Base-by-base conservation (phyloP, 768 basidiomycete species). In the Kondoa subrosea region DNA sequence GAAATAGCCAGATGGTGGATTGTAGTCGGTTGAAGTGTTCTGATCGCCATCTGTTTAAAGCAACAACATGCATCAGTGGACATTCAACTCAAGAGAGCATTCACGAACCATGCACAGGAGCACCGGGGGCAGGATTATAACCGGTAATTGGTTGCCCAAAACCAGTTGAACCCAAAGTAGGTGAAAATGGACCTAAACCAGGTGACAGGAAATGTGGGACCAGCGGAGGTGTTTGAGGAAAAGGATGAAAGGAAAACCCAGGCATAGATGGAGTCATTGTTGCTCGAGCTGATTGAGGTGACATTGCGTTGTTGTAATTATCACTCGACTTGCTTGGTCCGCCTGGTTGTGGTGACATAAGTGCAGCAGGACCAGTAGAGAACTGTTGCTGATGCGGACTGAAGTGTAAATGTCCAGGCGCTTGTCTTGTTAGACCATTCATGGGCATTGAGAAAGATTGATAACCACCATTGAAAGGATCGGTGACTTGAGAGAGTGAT, bases 221-320 rank as follows among this genome's bases (percentile, higher is more conserved):
- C 56, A 80, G 63, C 8, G 79, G 79, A 63, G 81, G 77, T 58
- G 79, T 73, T 74, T 81, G 78, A 34, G 76, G 73, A 66, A 73
- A 75, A 56, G 83, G 83, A 21, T 86, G 80, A 77, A 95, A 92
- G 15, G 85, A 85, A 78, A 95, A 97, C 3, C 89, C 85, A 0
- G 93, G 93, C 92, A 97, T 71, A 59, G 77, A 78, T 12, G 78
- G 70, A 0, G 79, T 79, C 77, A 79, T 78, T n/a, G 74, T 68
- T 66, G 77, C 76, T 0, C 76, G 74, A 1, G 75, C 76, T 12
- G 78, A 75, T 34, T 73, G 74, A 65, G 74, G 72, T 15, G 71
- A 63, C 61, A 63, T 63, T n/a, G 61, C 29, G n/a, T 63, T 32
- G 61, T 17, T 17, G 15, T 14, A 57, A 34, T 67, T 65, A 16